A percentile compares a stretch with the other conserved stretches of the same genome.
Evolutionary conservation across 805 yeast species (phyloP).

Genomic region (Yarrowia porcina): DNA sequence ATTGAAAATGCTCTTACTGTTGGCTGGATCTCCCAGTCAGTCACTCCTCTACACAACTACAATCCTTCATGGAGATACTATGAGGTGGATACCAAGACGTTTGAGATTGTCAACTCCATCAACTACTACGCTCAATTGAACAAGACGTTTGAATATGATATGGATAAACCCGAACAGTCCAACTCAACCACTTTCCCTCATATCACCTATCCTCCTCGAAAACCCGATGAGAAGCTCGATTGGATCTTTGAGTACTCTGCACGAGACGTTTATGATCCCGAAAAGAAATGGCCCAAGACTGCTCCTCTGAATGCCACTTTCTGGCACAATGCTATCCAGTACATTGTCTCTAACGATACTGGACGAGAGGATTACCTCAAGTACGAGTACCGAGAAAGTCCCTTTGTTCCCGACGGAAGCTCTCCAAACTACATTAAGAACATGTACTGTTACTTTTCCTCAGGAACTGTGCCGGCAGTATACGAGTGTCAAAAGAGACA

Average conservation of each 20-base stretch:
- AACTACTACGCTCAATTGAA: slow-evolving; percentile 61
- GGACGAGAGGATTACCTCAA: slow-evolving; percentile 45
- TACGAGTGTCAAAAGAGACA: slow-evolving; percentile 29
- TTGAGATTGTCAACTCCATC: slow-evolving; percentile 56
- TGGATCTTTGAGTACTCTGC: slow-evolving; percentile 61
- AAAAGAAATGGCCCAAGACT: slow-evolving; percentile 52
- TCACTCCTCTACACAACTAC: slow-evolving; percentile 56
- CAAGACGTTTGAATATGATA: slow-evolving; percentile 42
- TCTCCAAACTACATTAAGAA: slow-evolving; percentile 37
- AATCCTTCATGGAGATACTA: slow-evolving; percentile 76
- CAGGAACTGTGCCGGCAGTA: slow-evolving; percentile 34
- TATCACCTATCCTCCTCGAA: slow-evolving; percentile 28
- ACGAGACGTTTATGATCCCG: slow-evolving; percentile 44
- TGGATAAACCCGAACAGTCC: slow-evolving; percentile 1
- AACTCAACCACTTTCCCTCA: slow-evolving; percentile 11
- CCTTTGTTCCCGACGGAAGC: slow-evolving; percentile 51
- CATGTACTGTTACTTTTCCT: slow-evolving; percentile 42
- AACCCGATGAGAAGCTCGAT: slow-evolving; percentile 42
- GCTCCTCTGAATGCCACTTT: slow-evolving; percentile 65
- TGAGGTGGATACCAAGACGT: slow-evolving; percentile 59
- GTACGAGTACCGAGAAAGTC: slow-evolving; percentile 52
- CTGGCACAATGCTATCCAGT: slow-evolving; percentile 47
- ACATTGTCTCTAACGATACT: slow-evolving; percentile 35
- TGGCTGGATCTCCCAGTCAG: slow-evolving; percentile 65
- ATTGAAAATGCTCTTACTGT: slow-evolving; percentile 44